These are phyloP conservation scores for Pythium rhizo-oryzae DNA, from an alignment of 352 stramenopile genomes.

Conservation along the genomic window DNA sequence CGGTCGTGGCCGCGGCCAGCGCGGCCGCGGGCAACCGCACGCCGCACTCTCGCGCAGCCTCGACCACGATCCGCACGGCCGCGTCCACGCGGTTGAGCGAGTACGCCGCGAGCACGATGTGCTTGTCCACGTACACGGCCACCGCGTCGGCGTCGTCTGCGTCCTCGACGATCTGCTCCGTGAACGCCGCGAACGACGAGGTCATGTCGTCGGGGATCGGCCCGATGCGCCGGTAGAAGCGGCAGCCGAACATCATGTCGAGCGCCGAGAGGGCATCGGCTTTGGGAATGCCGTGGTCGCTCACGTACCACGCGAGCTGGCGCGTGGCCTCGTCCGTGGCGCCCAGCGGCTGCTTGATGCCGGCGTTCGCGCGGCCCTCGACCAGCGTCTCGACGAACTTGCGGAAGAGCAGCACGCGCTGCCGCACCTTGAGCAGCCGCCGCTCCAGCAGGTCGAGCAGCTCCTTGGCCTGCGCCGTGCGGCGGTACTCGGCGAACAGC, in stretches of 20 bases:
- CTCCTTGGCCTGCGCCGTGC: conserved; percentile 2
- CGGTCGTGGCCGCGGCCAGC: background rate
- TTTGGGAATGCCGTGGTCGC: conserved; percentile 2
- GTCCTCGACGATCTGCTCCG: background rate
- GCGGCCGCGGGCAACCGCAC: background rate
- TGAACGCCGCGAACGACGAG: background rate
- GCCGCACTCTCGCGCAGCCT: background rate
- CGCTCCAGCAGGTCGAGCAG: conserved; percentile 7
- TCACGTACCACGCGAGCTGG: conserved; percentile 16
- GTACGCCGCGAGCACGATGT: background rate
- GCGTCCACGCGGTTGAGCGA: background rate
- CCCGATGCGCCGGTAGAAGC: conserved; percentile 1
- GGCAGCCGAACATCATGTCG: conserved; percentile 6
- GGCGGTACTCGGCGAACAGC: background rate
- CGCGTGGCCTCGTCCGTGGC: conserved; percentile 3
- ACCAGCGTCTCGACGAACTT: background rate
- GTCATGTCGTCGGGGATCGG: background rate
- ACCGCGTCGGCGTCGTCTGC: background rate
- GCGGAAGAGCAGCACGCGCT: conserved; percentile 4
- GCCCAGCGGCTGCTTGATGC: background rate
- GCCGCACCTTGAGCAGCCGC: conserved; percentile 5
- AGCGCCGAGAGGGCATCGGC: background rate
- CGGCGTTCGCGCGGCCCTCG: background rate
- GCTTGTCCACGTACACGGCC: background rate
- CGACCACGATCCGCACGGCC: background rate